phyloP scores from a whole-genome alignment of 208 protist genomes.

The Trypanosoma theileri region DNA sequence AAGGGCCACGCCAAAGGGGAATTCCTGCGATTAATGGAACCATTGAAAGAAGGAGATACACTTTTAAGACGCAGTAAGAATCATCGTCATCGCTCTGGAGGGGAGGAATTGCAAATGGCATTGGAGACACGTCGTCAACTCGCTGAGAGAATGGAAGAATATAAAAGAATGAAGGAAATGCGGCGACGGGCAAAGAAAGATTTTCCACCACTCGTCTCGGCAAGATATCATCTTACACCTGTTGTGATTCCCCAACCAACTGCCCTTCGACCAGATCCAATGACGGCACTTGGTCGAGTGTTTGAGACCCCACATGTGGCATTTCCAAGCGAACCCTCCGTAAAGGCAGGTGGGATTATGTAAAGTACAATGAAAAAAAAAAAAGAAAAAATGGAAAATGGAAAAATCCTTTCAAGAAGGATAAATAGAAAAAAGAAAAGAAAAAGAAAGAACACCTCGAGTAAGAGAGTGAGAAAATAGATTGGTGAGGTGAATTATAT shows the following conservation, averaged over 20 bases:
- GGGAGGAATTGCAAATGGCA: constrained; percentile 1
- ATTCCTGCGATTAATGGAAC: background rate
- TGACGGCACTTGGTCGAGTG: background rate
- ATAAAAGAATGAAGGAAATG: constrained; percentile 2
- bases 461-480: background rate
- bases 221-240: constrained; percentile 47
- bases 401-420: constrained; percentile 4
- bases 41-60: background rate
- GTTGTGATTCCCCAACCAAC: constrained; percentile 44
- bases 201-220: constrained; percentile 31
- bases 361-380: constrained; percentile 11
- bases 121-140: constrained; percentile 15
- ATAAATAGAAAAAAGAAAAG: background rate
- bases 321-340: background rate
- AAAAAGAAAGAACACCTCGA: background rate
- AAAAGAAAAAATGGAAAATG: background rate
- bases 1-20: background rate
- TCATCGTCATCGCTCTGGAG: background rate
- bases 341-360: background rate
- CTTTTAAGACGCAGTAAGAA: background rate
- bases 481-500: background rate
- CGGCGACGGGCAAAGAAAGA: background rate
- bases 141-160: constrained; percentile 26
- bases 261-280: background rate
- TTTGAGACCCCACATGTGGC: background rate